These are phyloP conservation scores for Cladosporium sp. DNA, from an alignment of 2,329 filamentous ascomycete species.

Conservation along the genomic window DNA sequence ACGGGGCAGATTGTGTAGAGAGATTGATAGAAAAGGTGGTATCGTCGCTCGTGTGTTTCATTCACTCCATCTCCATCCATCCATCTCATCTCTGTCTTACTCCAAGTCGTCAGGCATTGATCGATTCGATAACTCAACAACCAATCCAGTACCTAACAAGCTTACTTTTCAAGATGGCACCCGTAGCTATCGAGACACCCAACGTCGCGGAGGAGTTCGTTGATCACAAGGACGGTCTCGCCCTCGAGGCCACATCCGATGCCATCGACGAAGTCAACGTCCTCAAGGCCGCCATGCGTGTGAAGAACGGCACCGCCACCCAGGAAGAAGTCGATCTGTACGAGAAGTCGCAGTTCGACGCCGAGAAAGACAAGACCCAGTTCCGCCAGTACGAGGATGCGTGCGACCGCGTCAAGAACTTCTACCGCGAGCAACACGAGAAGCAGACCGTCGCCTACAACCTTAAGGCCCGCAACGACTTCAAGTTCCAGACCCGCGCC, in stretches of 20 bases:
- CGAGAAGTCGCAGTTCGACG: slow-evolving; percentile 67
- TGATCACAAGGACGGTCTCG: slow-evolving; percentile 55
- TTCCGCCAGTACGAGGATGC: slow-evolving; percentile 84
- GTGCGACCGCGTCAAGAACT: slow-evolving; percentile 80
- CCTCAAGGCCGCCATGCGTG: slow-evolving; percentile 52
- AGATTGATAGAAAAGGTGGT: slow-evolving; percentile 18
- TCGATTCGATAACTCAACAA: not conserved
- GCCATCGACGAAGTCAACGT: slow-evolving; percentile 63
- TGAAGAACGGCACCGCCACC: slow-evolving; percentile 41
- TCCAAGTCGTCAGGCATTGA: not conserved
- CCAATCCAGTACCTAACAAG: not conserved
- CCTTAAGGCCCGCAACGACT: slow-evolving; percentile 72
- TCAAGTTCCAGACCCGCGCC: slow-evolving; percentile 67
- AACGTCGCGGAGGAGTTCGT: slow-evolving; percentile 45
- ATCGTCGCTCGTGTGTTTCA: slow-evolving; percentile 16
- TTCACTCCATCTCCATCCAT: not conserved
- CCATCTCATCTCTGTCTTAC: not conserved
- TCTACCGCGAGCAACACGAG: slow-evolving; percentile 73
- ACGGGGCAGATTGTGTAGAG: not conserved
- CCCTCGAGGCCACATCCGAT: slow-evolving; percentile 61
- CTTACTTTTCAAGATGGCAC: slow-evolving; percentile 25
- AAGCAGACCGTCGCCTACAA: slow-evolving; percentile 84
- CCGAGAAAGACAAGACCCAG: slow-evolving; percentile 74
- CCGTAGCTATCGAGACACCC: slow-evolving; percentile 45
- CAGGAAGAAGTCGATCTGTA: slow-evolving; percentile 49